Evolutionary conservation across 495 filamentous ascomycete genomes (phyloP).

Genomic region (Penicillium pulvis): DNA sequence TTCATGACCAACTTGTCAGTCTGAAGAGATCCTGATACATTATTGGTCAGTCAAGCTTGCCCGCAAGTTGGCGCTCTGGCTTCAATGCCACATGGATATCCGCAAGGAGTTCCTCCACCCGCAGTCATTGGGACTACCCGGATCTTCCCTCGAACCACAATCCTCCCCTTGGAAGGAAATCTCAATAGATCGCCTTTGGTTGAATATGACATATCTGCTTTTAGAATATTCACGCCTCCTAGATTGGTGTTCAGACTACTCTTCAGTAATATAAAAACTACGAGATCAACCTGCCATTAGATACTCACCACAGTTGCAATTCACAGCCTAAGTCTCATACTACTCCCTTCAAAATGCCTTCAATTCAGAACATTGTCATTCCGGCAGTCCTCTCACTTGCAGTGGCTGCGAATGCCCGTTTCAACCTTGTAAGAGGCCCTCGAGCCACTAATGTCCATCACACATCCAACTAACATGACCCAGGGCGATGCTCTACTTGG

Average conservation of each 20-base stretch:
- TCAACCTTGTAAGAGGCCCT: background rate
- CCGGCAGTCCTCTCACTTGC: background rate
- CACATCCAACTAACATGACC: background rate
- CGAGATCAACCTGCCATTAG: background rate
- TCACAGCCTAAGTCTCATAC: background rate
- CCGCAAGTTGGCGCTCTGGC: background rate
- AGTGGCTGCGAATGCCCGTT: slow-evolving; percentile 1
- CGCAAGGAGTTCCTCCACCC: background rate
- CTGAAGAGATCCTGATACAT: background rate
- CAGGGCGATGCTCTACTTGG: background rate
- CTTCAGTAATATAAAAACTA: background rate
- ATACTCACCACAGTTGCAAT: background rate
- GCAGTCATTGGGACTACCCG: background rate
- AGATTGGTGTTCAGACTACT: background rate
- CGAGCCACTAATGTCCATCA: background rate
- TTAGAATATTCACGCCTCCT: background rate
- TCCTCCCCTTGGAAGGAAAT: background rate
- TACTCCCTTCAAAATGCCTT: slow-evolving; percentile 4
- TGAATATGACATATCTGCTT: slow-evolving; percentile 2
- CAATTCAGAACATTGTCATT: background rate
- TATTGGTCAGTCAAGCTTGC: background rate
- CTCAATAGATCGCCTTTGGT: background rate
- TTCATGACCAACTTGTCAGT: background rate
- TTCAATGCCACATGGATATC: background rate
- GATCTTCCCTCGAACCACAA: background rate